phyloP scores from a whole-genome alignment of 2,329 filamentous ascomycete species.

The Kalaharituber pfeilii region DNA sequence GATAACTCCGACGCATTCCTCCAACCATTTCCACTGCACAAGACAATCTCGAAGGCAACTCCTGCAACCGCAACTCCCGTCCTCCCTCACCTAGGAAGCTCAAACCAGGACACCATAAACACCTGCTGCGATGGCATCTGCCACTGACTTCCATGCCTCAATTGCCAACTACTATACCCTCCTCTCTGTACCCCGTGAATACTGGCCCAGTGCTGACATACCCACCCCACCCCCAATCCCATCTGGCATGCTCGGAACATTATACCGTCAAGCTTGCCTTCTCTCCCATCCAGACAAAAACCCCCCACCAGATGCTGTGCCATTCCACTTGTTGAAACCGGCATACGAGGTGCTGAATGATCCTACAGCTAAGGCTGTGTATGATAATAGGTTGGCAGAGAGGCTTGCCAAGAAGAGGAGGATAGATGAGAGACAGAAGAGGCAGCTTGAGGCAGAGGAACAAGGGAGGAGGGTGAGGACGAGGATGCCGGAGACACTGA shows the following conservation, averaged over 20 bases:
- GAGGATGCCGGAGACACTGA: slow-evolving; percentile 29
- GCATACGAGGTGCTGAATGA: slow-evolving; percentile 35
- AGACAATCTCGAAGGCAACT: no score
- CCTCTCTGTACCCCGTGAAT: slow-evolving; percentile 27
- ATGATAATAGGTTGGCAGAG: slow-evolving; percentile 33
- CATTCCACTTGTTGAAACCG: slow-evolving; percentile 36
- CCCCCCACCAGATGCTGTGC: slow-evolving; percentile 30
- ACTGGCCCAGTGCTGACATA: background rate
- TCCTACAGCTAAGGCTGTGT: slow-evolving; percentile 29
- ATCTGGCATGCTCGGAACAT: slow-evolving; percentile 30
- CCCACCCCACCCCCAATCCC: slow-evolving; percentile 27
- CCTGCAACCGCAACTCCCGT: no score
- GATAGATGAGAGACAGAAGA: slow-evolving; percentile 9
- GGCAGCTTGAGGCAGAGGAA: slow-evolving; percentile 26
- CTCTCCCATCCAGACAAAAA: slow-evolving; percentile 40
- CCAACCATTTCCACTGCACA: no score
- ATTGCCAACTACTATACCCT: slow-evolving; percentile 34
- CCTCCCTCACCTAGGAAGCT: no score
- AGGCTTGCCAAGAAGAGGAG: slow-evolving; percentile 29
- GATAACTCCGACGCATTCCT: no score
- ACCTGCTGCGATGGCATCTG: no score
- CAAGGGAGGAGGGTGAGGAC: slow-evolving; percentile 30
- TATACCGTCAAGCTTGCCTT: slow-evolving; percentile 36
- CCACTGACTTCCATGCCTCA: background rate
- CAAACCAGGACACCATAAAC: no score